Evolutionary conservation across 1,139 yeast genomes (phyloP).

Genomic region (Taiozyma sp.): DNA sequence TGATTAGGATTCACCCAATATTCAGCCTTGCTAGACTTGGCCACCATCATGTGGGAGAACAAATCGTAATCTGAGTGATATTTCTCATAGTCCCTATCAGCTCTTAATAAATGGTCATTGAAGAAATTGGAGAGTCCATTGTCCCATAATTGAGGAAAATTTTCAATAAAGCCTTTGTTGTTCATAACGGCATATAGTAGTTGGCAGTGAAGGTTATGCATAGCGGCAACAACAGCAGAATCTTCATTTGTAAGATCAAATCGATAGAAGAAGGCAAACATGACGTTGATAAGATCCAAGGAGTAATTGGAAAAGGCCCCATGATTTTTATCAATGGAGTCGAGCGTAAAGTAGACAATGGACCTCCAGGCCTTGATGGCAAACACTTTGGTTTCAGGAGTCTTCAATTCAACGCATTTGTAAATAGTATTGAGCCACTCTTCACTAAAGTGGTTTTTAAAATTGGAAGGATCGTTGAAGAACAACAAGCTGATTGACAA

Average conservation of each 20-base stretch:
- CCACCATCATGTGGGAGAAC: slow-evolving; percentile 6
- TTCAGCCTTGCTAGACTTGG: background rate
- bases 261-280: background rate
- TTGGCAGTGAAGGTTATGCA: background rate
- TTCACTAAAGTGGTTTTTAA: background rate
- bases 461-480: slow-evolving; percentile 1
- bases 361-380: slow-evolving; percentile 16
- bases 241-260: background rate
- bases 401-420: background rate
- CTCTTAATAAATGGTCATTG: background rate
- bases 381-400: background rate
- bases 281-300: background rate
- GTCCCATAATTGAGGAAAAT: background rate
- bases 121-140: background rate
- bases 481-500: slow-evolving; percentile 13
- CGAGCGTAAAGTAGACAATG: slow-evolving; percentile 11
- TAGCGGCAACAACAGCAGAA: background rate
- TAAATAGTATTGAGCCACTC: slow-evolving; percentile 5
- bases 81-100: background rate
- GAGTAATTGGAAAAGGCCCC: background rate
- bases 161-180: background rate
- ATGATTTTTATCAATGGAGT: background rate
- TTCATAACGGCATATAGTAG: background rate
- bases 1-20: background rate
- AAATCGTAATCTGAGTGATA: background rate